Conservation (phyloP, 129 eudicot species). For the Gnaphalium uliginosum region DNA sequence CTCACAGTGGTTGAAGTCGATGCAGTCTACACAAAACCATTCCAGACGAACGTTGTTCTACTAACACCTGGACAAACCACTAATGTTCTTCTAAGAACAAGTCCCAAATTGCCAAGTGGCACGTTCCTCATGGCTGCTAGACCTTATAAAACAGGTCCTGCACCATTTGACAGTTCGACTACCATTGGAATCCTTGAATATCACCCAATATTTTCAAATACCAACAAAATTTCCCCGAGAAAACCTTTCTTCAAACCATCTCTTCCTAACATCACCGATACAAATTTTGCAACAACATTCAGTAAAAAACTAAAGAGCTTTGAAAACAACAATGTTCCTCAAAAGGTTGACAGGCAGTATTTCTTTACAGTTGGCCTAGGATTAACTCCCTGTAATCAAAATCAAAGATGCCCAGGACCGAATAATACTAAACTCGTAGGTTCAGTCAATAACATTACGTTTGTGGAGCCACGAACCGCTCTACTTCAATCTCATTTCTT, state of each 20-base stretch:
- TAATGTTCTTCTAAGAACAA: not conserved
- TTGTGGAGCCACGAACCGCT: constrained; percentile 29
- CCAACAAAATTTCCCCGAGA: not conserved
- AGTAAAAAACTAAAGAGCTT: constrained; percentile 27
- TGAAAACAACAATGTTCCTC: constrained; percentile 35
- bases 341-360: constrained; percentile 28
- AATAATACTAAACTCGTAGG: constrained; percentile 31
- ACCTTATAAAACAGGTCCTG: constrained; percentile 28
- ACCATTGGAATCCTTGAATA: constrained; percentile 36
- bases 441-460: constrained; percentile 31
- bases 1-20: not conserved
- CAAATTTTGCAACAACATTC: constrained; percentile 30
- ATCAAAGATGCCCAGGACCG: constrained; percentile 38
- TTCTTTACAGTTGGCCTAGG: constrained; percentile 41
- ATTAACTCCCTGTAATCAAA: constrained; percentile 22
- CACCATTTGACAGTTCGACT: constrained; percentile 26
- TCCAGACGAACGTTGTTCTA: not conserved
- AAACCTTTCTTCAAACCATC: constrained; percentile 27
- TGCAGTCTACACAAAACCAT: constrained; percentile 2
- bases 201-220: not conserved
- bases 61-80: not conserved
- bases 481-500: constrained; percentile 36
- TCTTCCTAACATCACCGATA: constrained; percentile 25
- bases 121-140: constrained; percentile 3
- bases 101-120: not conserved